Evolutionary conservation across 1,284 basidiomycete species (phyloP), one percentile per base, ranked within the genome.

Genomic region (Rhodotorula sp.): DNA sequence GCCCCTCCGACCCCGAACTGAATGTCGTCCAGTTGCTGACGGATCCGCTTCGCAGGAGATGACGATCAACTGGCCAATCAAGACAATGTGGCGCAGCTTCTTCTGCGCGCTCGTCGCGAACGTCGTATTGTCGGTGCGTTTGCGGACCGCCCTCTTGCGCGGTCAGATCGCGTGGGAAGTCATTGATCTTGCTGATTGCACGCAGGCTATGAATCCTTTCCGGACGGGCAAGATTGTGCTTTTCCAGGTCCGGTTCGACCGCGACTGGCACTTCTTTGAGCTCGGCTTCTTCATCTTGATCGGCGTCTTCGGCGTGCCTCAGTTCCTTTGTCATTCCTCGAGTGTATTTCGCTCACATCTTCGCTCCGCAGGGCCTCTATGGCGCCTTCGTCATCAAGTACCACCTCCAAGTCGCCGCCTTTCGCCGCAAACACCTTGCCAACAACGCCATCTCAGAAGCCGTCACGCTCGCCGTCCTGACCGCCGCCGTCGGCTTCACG

Each of bases 221-320:
- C 86, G 94, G 34, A 99, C 96, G 0, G 96, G 96, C 48, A 99
- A 99, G 80, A 87, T 99, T 40, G 96, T 99, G 77, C 82, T 98
- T 71, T 99, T 99, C 84, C 93, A 97, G 80, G 93, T 99, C 71
- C 95, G 94, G 10, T 99, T 99, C 80, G 92, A 92, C 79, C 86
- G 94, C 40, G 92, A 95, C 77, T 99, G 96, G 96, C 95, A 99
- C 80, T 98, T 96, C 82, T 99, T 99, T 79, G 96, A 98, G 80
- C 92, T 99, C 64, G 88, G 95, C n/a, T 86, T 94, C 46, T 79
- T 79, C 57, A 85, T 98, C 63, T 85, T 99, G 70, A 87, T 99
- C 55, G 96, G 96, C 7, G 85, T 99, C 72, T 98, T 99, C 79
- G 96, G 96, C 48, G 93, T 94, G 77, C 71, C 87, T 81, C 18